Conservation (phyloP, 345 rosid genomes). For the Lumnitzera littorea region DNA sequence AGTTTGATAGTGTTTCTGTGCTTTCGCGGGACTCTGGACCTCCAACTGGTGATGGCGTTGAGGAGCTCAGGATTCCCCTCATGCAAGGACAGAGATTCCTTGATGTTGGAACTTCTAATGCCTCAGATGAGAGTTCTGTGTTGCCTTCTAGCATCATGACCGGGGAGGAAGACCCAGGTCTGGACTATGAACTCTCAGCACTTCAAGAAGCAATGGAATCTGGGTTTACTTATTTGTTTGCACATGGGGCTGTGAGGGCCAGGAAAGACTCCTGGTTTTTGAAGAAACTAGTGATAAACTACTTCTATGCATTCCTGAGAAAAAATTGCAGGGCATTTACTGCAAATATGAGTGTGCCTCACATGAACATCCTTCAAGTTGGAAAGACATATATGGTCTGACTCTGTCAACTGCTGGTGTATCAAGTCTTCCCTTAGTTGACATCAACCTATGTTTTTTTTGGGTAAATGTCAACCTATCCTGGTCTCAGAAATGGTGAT, state of each 20-base stretch:
- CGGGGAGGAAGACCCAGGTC: constrained; percentile 57
- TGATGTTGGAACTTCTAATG: constrained; percentile 20
- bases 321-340: constrained; percentile 83
- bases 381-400: constrained; percentile 90
- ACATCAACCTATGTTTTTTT: background rate
- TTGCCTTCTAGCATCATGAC: constrained; percentile 50
- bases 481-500: no score
- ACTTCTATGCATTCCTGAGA: constrained; percentile 79
- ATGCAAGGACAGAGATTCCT: constrained; percentile 35
- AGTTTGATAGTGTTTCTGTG: constrained; percentile 34
- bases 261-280: constrained; percentile 70
- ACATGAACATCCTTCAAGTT: constrained; percentile 74
- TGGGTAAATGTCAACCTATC: no score
- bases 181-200: constrained; percentile 79
- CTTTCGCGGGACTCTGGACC: constrained; percentile 21
- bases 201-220: constrained; percentile 77
- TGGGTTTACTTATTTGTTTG: constrained; percentile 79
- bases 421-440: background rate
- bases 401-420: background rate
- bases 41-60: constrained; percentile 11
- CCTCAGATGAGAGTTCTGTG: constrained; percentile 17
- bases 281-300: constrained; percentile 87
- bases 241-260: constrained; percentile 73
- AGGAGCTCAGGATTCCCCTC: constrained; percentile 60
- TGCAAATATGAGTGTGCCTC: constrained; percentile 80